Evolutionary conservation across 495 filamentous ascomycete species (phyloP).

Genomic region (Gamarada debralockiae): DNA sequence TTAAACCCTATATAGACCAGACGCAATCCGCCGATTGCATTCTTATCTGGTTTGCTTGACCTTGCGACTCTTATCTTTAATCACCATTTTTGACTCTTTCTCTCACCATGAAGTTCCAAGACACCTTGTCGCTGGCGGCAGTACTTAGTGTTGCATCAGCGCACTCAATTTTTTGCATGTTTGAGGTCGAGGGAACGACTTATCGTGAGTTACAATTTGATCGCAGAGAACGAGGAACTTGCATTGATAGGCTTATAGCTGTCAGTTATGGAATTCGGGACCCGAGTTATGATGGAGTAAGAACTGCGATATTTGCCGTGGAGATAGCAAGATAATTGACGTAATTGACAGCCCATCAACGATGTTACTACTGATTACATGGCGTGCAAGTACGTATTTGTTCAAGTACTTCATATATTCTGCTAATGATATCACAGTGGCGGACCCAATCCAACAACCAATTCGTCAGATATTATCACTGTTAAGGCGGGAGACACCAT

Average conservation of each 20-base stretch:
- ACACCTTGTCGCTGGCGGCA: constrained; percentile 2
- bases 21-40: background rate
- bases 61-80: background rate
- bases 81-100: background rate
- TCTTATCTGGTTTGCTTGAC: background rate
- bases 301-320: background rate
- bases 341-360: constrained; percentile 37
- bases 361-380: constrained; percentile 46
- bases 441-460: constrained; percentile 44
- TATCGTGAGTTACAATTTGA: constrained; percentile 22
- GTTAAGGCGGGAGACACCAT: constrained; percentile 46
- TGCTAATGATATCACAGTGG: constrained; percentile 40
- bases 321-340: background rate
- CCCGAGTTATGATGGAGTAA: constrained; percentile 39
- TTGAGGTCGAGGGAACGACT: constrained; percentile 34
- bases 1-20: background rate
- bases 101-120: constrained; percentile 7
- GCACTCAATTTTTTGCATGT: constrained; percentile 55
- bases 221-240: background rate
- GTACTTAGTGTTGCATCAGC: constrained; percentile 36
- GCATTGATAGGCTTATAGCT: constrained; percentile 6
- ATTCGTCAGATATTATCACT: constrained; percentile 36
- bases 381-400: constrained; percentile 39
- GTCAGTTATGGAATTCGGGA: constrained; percentile 36
- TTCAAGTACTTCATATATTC: constrained; percentile 29